phyloP scores from a whole-genome alignment of 352 stramenopile genomes.

The Blastocystis sp. region DNA sequence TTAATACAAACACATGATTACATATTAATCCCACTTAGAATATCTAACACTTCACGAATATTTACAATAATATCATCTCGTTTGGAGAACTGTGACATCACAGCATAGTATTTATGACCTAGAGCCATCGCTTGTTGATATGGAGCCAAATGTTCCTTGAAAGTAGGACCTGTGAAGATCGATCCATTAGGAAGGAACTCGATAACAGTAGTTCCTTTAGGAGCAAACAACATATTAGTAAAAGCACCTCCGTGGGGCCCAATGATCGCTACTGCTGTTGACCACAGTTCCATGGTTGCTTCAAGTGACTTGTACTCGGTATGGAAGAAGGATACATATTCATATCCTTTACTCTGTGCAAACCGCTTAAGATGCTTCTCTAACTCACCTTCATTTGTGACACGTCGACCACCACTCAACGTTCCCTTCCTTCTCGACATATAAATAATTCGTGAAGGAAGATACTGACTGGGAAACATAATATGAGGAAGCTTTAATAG shows the following conservation, averaged over 20 bases:
- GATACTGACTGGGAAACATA: not conserved
- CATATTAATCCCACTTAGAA: not conserved
- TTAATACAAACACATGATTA: not conserved
- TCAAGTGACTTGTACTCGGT: constrained; percentile 30
- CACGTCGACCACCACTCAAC: not conserved
- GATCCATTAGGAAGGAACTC: constrained; percentile 60
- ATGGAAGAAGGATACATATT: constrained; percentile 43
- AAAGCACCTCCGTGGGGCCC: constrained; percentile 62
- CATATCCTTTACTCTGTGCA: not conserved
- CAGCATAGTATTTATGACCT: constrained; percentile 42
- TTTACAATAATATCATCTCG: constrained; percentile 40
- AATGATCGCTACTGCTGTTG: constrained; percentile 2
- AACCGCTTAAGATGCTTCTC: not conserved
- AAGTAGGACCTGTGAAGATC: not conserved
- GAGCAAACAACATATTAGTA: constrained; percentile 56
- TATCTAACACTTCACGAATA: constrained; percentile 27
- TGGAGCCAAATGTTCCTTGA: constrained; percentile 28
- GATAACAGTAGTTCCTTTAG: not conserved
- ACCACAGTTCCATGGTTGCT: constrained; percentile 31
- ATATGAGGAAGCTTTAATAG: constrained; percentile 46
- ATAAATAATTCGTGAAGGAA: constrained; percentile 1
- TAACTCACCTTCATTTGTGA: constrained; percentile 45
- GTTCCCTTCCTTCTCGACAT: constrained; percentile 31
- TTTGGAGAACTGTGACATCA: constrained; percentile 30
- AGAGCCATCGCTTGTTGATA: constrained; percentile 41